A percentile compares a stretch with the other conserved stretches of the same genome.
Evolutionary conservation across 169 alveolate species (phyloP).

Genomic region (Prorocentrum cordatum): DNA sequence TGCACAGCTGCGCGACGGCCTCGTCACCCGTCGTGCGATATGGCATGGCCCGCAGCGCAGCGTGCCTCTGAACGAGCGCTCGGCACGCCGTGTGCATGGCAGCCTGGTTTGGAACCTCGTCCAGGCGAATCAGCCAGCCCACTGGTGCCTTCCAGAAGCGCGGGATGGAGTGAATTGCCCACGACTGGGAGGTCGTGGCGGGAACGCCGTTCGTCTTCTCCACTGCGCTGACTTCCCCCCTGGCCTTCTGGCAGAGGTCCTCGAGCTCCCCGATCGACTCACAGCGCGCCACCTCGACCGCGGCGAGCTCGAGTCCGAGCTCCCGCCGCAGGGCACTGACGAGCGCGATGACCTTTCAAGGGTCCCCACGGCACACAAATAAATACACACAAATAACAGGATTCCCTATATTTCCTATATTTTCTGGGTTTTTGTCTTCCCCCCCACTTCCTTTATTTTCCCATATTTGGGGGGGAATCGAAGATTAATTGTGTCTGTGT

Average conservation of each 20-base stretch:
- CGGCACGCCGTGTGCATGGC: background rate
- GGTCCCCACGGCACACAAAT: too few species aligned
- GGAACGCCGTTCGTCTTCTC: background rate
- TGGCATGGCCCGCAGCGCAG: background rate
- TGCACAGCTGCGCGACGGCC: background rate
- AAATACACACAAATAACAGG: too few species aligned
- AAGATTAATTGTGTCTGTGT: too few species aligned
- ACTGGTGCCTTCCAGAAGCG: background rate
- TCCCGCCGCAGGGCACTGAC: background rate
- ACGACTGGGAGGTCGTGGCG: background rate
- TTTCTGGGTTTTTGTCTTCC: too few species aligned
- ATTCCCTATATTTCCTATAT: too few species aligned
- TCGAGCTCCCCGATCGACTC: background rate
- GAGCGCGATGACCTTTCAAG: too few species aligned
- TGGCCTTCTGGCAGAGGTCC: background rate
- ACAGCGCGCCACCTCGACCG: background rate
- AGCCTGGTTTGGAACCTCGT: background rate
- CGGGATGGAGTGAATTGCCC: background rate
- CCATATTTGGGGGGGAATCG: too few species aligned
- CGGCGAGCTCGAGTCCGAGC: background rate
- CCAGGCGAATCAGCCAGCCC: background rate
- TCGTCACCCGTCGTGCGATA: background rate
- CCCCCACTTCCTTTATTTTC: too few species aligned
- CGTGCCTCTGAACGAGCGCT: background rate
- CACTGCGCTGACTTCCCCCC: background rate